Percentiles rank a stretch among this genome's conserved stretches.
These are phyloP conservation scores for Lagenaria siceraria DNA, from an alignment of 306 rosid genomes.

Conservation along the genomic window DNA sequence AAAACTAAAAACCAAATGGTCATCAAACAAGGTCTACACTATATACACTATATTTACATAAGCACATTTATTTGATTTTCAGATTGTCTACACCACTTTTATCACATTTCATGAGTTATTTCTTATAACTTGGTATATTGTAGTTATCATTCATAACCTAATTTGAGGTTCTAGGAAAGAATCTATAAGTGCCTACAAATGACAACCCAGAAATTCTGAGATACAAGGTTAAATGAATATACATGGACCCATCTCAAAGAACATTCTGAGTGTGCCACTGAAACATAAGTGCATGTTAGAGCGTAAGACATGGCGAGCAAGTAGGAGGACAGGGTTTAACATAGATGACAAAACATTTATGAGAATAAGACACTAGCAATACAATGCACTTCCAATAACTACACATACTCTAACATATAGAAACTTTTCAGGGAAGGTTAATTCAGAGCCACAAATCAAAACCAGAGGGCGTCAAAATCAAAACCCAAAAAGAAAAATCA, in stretches of 20 bases:
- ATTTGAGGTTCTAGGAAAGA: not conserved
- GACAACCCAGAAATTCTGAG: not conserved
- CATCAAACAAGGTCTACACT: not conserved
- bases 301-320: not conserved
- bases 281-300: not conserved
- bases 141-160: not conserved
- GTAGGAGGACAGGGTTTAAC: not conserved
- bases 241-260: not conserved
- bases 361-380: not conserved
- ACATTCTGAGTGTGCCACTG: not conserved
- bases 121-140: not conserved
- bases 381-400: not conserved
- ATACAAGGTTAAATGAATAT: not conserved
- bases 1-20: not conserved
- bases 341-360: not conserved
- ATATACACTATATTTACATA: not conserved
- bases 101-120: not conserved
- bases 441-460: not conserved
- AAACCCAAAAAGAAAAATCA: not conserved
- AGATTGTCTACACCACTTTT: not conserved
- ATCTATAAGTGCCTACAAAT: not conserved
- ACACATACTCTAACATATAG: not conserved
- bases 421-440: not conserved
- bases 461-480: not conserved
- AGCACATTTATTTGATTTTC: not conserved